phyloP scores from a whole-genome alignment of 495 filamentous ascomycete genomes.

The Penicillium chermesinum region DNA sequence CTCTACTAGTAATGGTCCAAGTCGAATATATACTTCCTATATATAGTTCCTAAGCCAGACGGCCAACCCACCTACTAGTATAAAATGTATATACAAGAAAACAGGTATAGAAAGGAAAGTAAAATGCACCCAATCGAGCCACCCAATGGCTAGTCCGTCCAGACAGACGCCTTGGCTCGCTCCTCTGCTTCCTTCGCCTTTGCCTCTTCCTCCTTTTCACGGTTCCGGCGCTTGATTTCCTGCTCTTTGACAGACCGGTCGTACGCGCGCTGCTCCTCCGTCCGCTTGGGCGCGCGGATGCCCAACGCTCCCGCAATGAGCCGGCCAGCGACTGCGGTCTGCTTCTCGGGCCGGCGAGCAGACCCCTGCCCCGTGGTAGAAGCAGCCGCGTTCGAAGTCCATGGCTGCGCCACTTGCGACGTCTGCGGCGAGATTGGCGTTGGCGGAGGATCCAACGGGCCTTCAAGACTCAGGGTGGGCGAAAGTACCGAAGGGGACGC shows the following conservation, averaged over 20 bases:
- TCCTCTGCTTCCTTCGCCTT: slow-evolving; percentile 63
- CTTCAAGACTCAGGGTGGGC: slow-evolving; percentile 33
- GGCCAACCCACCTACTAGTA: too few species aligned
- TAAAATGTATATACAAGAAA: slow-evolving; percentile 11
- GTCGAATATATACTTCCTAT: too few species aligned
- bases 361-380: slow-evolving; percentile 19
- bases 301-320: slow-evolving; percentile 90
- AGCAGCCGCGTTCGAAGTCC: slow-evolving; percentile 3
- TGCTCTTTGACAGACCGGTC: slow-evolving; percentile 79
- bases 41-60: too few species aligned
- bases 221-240: slow-evolving; percentile 71
- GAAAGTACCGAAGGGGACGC: slow-evolving; percentile 20
- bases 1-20: too few species aligned
- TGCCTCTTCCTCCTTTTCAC: slow-evolving; percentile 61
- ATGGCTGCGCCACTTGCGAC: slow-evolving; percentile 22
- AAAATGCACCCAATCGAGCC: background rate
- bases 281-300: slow-evolving; percentile 70
- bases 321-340: slow-evolving; percentile 81
- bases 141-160: slow-evolving; percentile 60
- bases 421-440: slow-evolving; percentile 54
- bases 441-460: slow-evolving; percentile 50
- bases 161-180: slow-evolving; percentile 66
- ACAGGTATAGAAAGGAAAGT: slow-evolving; percentile 4
- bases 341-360: slow-evolving; percentile 71
- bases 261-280: slow-evolving; percentile 84